Conservation (phyloP, 257 asterid species). For the Nicotiana attenuata region DNA sequence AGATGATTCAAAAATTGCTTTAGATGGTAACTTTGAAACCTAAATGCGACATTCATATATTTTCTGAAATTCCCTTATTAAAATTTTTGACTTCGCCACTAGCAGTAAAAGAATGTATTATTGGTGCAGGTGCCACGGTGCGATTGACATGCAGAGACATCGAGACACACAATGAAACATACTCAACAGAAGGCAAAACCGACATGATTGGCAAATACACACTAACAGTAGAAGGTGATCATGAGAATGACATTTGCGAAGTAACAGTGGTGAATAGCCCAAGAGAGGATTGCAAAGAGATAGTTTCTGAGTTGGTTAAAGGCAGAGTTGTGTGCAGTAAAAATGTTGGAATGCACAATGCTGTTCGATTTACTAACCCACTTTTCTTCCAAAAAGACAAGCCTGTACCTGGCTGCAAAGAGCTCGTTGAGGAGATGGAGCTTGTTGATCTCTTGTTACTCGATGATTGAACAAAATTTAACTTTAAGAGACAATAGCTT, state of each 20-base stretch:
- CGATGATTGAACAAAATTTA: background rate
- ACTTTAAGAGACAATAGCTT: background rate
- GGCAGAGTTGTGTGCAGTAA: conserved; percentile 26
- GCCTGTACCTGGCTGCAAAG: conserved; percentile 8
- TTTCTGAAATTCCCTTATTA: too few species aligned
- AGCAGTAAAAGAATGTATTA: too few species aligned
- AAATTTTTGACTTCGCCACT: too few species aligned
- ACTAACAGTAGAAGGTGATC: conserved; percentile 28
- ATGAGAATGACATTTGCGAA: conserved; percentile 41
- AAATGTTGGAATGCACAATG: conserved; percentile 24
- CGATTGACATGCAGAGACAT: conserved; percentile 27
- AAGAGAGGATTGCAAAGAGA: conserved; percentile 16
- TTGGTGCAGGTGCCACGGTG: conserved; percentile 29
- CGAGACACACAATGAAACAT: background rate
- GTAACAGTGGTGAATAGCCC: conserved; percentile 27
- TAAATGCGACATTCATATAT: too few species aligned
- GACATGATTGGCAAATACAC: conserved; percentile 20
- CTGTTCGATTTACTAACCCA: conserved; percentile 30
- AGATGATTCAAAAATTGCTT: too few species aligned
- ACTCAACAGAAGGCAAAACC: conserved; percentile 14
- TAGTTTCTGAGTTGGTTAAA: background rate
- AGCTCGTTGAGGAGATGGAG: conserved; percentile 19
- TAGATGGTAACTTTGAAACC: too few species aligned
- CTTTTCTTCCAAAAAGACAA: conserved; percentile 27
- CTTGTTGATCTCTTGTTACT: background rate